A percentile compares a stretch with the other conserved stretches of the same genome.
Evolutionary conservation across 1,284 basidiomycete genomes (phyloP).

Genomic region (Trichosporon ovoides): DNA sequence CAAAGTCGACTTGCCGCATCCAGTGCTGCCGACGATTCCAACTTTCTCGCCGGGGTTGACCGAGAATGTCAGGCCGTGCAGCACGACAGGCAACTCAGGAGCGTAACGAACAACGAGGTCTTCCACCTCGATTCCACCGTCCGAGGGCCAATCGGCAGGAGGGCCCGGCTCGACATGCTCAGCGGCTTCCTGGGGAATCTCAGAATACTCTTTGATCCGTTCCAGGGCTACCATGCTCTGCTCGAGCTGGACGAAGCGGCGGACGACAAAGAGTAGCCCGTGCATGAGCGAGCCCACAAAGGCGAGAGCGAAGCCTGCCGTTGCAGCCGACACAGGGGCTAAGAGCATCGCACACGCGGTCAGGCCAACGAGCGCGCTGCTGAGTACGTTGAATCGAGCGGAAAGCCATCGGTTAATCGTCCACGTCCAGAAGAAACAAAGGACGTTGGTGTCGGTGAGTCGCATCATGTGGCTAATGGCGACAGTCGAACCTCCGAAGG

Average conservation of each 20-base stretch:
- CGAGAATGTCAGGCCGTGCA: slow-evolving; percentile 74
- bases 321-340: slow-evolving; percentile 64
- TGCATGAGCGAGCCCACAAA: slow-evolving; percentile 70
- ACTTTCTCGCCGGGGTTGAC: slow-evolving; percentile 65
- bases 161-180: slow-evolving; percentile 84
- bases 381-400: slow-evolving; percentile 72
- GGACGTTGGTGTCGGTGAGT: slow-evolving; percentile 71
- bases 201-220: slow-evolving; percentile 70
- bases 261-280: slow-evolving; percentile 59
- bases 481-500: slow-evolving; percentile 70
- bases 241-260: slow-evolving; percentile 75
- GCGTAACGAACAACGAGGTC: slow-evolving; percentile 81
- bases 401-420: slow-evolving; percentile 49
- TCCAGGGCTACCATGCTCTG: slow-evolving; percentile 93
- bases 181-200: slow-evolving; percentile 66
- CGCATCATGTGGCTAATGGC: slow-evolving; percentile 80
- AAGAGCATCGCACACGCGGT: slow-evolving; percentile 66
- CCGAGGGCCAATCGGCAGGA: slow-evolving; percentile 69
- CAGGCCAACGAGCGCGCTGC: slow-evolving; percentile 63
- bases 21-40: slow-evolving; percentile 84
- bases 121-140: slow-evolving; percentile 70
- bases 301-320: slow-evolving; percentile 74
- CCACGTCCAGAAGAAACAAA: slow-evolving; percentile 84
- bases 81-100: slow-evolving; percentile 69
- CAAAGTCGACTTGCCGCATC: slow-evolving; percentile 69